phyloP scores from a whole-genome alignment of 2,329 filamentous ascomycete species.

The Botrytis fabae region DNA sequence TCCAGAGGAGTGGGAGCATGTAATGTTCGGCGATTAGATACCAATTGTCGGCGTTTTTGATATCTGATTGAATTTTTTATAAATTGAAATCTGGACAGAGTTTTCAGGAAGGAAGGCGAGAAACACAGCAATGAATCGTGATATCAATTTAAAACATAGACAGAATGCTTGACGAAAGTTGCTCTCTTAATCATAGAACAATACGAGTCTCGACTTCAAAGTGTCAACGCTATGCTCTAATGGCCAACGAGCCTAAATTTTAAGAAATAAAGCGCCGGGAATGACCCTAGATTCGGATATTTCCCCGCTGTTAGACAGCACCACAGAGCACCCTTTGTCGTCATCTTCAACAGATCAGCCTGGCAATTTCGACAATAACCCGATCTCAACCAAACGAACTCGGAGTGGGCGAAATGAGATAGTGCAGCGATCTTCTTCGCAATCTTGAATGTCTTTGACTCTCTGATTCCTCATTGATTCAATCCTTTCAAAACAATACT shows the following conservation, averaged over 20 bases:
- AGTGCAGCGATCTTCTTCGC: conserved; percentile 11
- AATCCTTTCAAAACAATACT: not conserved
- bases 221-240: conserved; percentile 7
- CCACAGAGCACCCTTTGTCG: conserved; percentile 9
- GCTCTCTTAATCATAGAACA: not conserved
- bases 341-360: conserved; percentile 19
- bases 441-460: not conserved
- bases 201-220: conserved; percentile 7
- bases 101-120: not conserved
- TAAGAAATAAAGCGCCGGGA: conserved; percentile 2
- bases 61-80: not conserved
- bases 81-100: not conserved
- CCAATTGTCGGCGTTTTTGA: not conserved
- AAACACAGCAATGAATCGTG: not conserved
- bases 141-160: not conserved
- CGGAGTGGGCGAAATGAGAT: conserved; percentile 5
- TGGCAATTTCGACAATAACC: not conserved
- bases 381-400: conserved; percentile 5
- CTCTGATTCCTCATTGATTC: not conserved
- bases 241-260: not conserved
- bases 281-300: conserved; percentile 7
- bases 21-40: conserved; percentile 8
- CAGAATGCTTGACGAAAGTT: not conserved
- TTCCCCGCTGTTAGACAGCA: conserved; percentile 18
- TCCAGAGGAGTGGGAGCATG: conserved; percentile 10